Evolutionary conservation across 2,329 filamentous ascomycete genomes (phyloP), one percentile per base, ranked within the genome.

Genomic region (Chrysoporthe puriensis): DNA sequence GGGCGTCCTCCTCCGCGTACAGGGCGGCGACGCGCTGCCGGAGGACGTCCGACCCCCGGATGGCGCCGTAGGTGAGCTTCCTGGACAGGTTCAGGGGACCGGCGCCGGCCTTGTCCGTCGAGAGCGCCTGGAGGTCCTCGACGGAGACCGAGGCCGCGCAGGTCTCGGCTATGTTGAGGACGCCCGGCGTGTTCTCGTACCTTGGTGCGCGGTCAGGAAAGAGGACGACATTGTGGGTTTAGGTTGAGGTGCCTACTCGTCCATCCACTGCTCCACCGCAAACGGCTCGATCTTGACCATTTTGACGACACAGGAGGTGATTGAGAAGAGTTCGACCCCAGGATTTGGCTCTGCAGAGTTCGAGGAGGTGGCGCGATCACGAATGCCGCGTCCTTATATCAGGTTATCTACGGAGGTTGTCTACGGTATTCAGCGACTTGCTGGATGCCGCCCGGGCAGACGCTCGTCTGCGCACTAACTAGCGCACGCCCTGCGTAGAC

Each of bases 81-180:
- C 80, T 85, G 4, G 86, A 85, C 5, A 86, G 82, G 79, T 81
- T 74, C 79, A 86, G 63, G 74, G 84, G 78, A 67, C 78, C 65
- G 70, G 77, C 70, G 6, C 74, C 70, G 64, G 76, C 73, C 62
- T 86, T 84, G 72, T 88, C 84, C 57, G 86, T 85, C 67, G 81
- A 88, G 36, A 95, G 78, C 0, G 78, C 77, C 11, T 84, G 79
- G 3, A 95, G 83, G 60, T 94, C 86, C 34, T 90, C 84, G 68
- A 95, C 80, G 0, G 91, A 94, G 32, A 95, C 82, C 3, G 91
- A 93, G 2, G 90, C 88, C 66, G 88, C 90, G 75, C 92, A 95
- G 0, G 92, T 95, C 78, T 95, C 92, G 67, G 91, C 90, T 61
- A 95, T 86, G 77, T 96, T 94, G 76, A 89, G 75, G 2, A 86